Conservation (phyloP, 345 rosid genomes). For the Nasturtium officinale region DNA sequence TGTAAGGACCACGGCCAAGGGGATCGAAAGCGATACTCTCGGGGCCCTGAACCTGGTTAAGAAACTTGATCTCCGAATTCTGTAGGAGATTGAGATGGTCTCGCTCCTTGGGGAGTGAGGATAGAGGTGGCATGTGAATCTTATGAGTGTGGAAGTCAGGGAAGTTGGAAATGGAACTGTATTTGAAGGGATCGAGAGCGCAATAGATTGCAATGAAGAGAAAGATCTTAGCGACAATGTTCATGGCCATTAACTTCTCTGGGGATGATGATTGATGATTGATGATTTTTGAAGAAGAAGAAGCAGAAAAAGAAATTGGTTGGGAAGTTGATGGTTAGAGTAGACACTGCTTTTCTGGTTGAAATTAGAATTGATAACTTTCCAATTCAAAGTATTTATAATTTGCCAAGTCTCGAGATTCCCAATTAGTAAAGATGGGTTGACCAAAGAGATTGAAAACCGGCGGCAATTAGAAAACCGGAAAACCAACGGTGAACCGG, state of each 20-base stretch:
- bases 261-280: too few species aligned
- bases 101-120: constrained; percentile 55
- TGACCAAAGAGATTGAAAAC: too few species aligned
- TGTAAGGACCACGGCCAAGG: constrained; percentile 42
- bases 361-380: neutral
- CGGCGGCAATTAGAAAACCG: neutral
- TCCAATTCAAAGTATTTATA: too few species aligned
- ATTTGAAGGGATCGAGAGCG: constrained; percentile 77
- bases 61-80: constrained; percentile 67
- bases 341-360: neutral
- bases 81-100: constrained; percentile 65
- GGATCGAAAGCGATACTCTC: constrained; percentile 48
- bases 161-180: constrained; percentile 64
- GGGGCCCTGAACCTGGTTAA: constrained; percentile 60
- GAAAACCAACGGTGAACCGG: neutral
- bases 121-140: constrained; percentile 62
- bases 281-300: too few species aligned
- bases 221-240: constrained; percentile 36
- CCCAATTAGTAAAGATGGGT: too few species aligned
- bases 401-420: too few species aligned
- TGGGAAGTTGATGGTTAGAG: constrained; percentile 8
- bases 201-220: constrained; percentile 71
- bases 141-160: constrained; percentile 59
- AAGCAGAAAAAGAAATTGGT: neutral
- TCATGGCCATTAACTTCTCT: constrained; percentile 21